Conservation (phyloP, 108 stramenopile genomes). For the Conticribra weissflogii region DNA sequence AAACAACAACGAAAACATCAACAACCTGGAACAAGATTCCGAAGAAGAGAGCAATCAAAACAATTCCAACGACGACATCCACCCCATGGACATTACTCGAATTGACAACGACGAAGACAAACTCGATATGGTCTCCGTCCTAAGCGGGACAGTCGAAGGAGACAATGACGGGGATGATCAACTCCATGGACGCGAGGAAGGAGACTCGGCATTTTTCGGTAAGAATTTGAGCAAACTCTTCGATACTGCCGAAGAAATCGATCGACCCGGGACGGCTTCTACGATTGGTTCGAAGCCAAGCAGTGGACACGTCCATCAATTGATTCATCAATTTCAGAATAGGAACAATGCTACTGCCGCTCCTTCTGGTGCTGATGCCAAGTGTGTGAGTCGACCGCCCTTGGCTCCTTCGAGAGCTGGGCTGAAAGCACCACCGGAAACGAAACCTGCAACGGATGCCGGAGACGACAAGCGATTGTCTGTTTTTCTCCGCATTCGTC, state of each 20-base stretch:
- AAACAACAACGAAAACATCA: neutral
- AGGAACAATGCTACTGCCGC: neutral
- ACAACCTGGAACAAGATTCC: neutral
- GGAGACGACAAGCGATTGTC: constrained; percentile 43
- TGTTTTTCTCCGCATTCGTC: constrained; percentile 75
- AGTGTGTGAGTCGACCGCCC: neutral
- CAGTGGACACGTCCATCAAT: neutral
- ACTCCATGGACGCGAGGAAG: neutral
- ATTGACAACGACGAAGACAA: neutral
- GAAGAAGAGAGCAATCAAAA: neutral
- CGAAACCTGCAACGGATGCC: neutral
- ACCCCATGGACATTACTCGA: neutral
- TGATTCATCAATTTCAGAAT: neutral
- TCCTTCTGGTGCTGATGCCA: too few species aligned
- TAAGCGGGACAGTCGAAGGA: constrained; percentile 18
- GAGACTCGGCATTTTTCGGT: neutral
- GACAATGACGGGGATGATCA: constrained; percentile 5
- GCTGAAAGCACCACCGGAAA: neutral
- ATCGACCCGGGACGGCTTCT: neutral
- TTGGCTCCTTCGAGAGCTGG: constrained; percentile 5
- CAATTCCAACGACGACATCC: neutral
- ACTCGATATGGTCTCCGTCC: constrained; percentile 6
- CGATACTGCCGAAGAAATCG: constrained; percentile 9
- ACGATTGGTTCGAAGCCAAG: neutral
- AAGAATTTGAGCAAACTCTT: constrained; percentile 10